Conservation (phyloP, 257 asterid genomes). For the Solanum appendiculatum region DNA sequence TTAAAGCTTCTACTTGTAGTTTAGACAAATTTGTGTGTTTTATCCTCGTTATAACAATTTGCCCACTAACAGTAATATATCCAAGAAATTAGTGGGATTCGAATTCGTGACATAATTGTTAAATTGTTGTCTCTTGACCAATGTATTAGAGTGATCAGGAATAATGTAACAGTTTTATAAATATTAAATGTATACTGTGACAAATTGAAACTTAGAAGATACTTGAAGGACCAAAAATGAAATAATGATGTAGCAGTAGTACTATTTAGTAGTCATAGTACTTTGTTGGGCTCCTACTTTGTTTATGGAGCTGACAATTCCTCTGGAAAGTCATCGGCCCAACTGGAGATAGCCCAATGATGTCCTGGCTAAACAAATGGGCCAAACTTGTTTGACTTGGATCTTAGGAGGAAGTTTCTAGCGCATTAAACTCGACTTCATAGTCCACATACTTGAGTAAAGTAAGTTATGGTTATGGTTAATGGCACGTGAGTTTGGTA, state of each 20-base stretch:
- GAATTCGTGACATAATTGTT: not conserved
- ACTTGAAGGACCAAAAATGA: not conserved
- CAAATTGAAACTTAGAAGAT: not conserved
- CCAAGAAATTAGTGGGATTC: not conserved
- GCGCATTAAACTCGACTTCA: not conserved
- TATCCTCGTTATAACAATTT: too few relatives aligned
- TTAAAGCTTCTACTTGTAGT: not conserved
- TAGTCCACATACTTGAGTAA: not conserved
- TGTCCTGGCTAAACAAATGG: not conserved
- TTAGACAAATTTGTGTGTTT: not conserved
- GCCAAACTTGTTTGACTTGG: not conserved
- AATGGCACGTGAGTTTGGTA: too few relatives aligned
- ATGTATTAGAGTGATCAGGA: not conserved
- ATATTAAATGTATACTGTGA: not conserved
- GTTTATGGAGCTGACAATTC: too few relatives aligned
- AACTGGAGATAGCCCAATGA: not conserved
- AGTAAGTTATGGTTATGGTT: not conserved
- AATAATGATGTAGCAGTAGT: not conserved
- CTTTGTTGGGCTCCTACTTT: too few relatives aligned
- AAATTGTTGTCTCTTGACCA: not conserved
- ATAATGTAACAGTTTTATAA: not conserved
- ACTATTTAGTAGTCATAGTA: too few relatives aligned
- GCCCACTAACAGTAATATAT: not conserved
- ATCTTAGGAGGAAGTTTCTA: not conserved
- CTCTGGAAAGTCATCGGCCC: not conserved